Conservation (phyloP, 1,284 basidiomycete species). For the Lignosus rhinocerotis region DNA sequence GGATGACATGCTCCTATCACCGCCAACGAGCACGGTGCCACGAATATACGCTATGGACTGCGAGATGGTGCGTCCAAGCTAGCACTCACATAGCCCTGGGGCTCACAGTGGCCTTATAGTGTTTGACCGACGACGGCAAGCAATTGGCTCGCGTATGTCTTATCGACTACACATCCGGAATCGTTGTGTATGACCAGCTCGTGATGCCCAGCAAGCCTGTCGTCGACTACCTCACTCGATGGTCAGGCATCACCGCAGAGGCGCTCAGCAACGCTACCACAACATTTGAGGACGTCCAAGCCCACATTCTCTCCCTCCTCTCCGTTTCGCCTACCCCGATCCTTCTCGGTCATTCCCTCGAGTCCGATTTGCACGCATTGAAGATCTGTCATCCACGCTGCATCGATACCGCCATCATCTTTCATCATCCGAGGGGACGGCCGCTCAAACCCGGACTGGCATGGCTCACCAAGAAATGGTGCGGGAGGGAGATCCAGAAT, state of each 20-base stretch:
- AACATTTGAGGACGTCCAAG: constrained; percentile 76
- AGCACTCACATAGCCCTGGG: not conserved
- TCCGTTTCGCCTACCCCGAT: constrained; percentile 68
- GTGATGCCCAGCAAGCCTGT: constrained; percentile 85
- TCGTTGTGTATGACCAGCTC: constrained; percentile 81
- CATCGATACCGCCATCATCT: constrained; percentile 88
- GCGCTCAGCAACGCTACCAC: constrained; percentile 69
- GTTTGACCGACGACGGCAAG: constrained; percentile 83
- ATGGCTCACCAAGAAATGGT: constrained; percentile 92
- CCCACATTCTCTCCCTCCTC: constrained; percentile 58
- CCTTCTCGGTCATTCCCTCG: constrained; percentile 91
- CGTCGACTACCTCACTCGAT: constrained; percentile 87
- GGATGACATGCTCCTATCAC: constrained; percentile 24
- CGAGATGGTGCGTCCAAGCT: constrained; percentile 74
- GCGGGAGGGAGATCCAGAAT: constrained; percentile 82
- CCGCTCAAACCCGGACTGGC: constrained; percentile 91
- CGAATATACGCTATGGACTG: constrained; percentile 81
- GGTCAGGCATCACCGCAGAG: constrained; percentile 87
- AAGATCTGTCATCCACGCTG: constrained; percentile 82
- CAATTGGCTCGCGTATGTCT: constrained; percentile 84
- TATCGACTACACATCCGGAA: constrained; percentile 71
- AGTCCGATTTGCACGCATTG: constrained; percentile 85
- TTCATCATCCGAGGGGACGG: constrained; percentile 86
- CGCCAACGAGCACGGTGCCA: constrained; percentile 34
- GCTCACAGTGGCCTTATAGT: constrained; percentile 45